A percentile compares a stretch with the other conserved stretches of the same genome.
phyloP scores from a whole-genome alignment of 768 basidiomycete species.

The Hericium rajendrae region DNA sequence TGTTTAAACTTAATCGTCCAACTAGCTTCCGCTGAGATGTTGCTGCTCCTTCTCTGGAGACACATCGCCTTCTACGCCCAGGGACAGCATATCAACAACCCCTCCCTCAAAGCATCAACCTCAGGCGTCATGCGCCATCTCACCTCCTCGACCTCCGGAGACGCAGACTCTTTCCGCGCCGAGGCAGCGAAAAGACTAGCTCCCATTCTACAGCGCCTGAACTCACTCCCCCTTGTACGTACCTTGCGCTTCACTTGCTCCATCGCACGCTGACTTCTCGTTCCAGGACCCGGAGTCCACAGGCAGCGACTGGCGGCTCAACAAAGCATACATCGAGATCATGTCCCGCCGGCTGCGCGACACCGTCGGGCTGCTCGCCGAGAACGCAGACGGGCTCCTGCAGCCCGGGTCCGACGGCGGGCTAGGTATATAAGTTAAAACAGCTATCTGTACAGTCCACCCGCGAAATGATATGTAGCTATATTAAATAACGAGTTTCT shows the following conservation, averaged over 20 bases:
- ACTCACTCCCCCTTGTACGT: conserved; percentile 41
- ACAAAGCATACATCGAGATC: conserved; percentile 64
- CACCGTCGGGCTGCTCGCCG: conserved; percentile 44
- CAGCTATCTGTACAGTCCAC: neutral
- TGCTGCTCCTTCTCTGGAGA: conserved; percentile 72
- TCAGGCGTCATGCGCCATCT: conserved; percentile 46
- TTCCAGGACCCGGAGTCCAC: conserved; percentile 20
- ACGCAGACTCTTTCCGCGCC: conserved; percentile 46
- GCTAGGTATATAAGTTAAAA: neutral
- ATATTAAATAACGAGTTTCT: neutral
- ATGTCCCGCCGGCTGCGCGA: conserved; percentile 67
- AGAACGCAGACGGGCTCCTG: neutral
- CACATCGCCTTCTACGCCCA: conserved; percentile 63
- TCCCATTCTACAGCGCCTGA: conserved; percentile 46
- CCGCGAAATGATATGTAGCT: neutral
- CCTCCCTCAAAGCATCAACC: conserved; percentile 33
- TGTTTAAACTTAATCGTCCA: too few relatives aligned
- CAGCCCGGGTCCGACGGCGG: neutral
- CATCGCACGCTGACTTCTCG: conserved; percentile 1
- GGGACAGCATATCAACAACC: conserved; percentile 25
- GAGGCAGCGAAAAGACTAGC: conserved; percentile 48
- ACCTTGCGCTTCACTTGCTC: neutral
- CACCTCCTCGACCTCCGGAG: conserved; percentile 34
- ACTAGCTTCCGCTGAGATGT: conserved; percentile 65
- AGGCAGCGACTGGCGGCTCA: conserved; percentile 50